phyloP scores from a whole-genome alignment of 2,329 filamentous ascomycete species.

The Penicillium sp. region DNA sequence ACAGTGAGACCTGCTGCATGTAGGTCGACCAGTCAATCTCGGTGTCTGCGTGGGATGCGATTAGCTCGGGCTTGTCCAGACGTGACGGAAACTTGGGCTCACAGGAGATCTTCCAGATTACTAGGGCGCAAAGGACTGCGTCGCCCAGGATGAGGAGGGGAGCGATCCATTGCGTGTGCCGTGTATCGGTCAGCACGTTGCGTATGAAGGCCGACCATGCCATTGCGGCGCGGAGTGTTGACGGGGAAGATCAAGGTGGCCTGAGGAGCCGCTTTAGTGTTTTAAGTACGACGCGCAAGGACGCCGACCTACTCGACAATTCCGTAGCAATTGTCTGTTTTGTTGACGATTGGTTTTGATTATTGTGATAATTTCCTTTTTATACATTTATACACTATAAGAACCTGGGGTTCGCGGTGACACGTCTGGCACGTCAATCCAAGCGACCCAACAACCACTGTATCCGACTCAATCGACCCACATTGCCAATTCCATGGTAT shows the following conservation, averaged over 20 bases:
- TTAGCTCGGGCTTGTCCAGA: slow-evolving; percentile 14
- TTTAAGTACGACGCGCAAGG: neutral
- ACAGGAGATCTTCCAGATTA: slow-evolving; percentile 85
- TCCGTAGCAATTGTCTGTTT: neutral
- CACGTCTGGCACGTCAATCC: slow-evolving; percentile 8
- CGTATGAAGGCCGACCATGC: slow-evolving; percentile 30
- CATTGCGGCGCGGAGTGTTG: slow-evolving; percentile 28
- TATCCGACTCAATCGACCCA: slow-evolving; percentile 3
- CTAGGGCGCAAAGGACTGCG: slow-evolving; percentile 65
- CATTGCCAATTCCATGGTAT: slow-evolving; percentile 24
- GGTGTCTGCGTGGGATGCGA: slow-evolving; percentile 62
- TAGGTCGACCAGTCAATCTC: slow-evolving; percentile 98
- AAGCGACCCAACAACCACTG: slow-evolving; percentile 3
- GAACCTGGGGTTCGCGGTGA: slow-evolving; percentile 2
- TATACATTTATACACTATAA: slow-evolving; percentile 20
- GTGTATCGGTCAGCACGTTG: slow-evolving; percentile 53
- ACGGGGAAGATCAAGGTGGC: slow-evolving; percentile 20
- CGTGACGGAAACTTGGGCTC: slow-evolving; percentile 36
- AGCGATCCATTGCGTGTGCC: slow-evolving; percentile 62
- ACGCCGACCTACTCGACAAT: neutral
- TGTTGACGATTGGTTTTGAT: neutral
- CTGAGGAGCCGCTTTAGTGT: slow-evolving; percentile 14
- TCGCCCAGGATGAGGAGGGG: slow-evolving; percentile 68
- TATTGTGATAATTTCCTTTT: slow-evolving; percentile 2
- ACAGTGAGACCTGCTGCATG: slow-evolving; percentile 87